phyloP scores from a whole-genome alignment of 208 protist genomes.

The Trypanosoma vivax region DNA sequence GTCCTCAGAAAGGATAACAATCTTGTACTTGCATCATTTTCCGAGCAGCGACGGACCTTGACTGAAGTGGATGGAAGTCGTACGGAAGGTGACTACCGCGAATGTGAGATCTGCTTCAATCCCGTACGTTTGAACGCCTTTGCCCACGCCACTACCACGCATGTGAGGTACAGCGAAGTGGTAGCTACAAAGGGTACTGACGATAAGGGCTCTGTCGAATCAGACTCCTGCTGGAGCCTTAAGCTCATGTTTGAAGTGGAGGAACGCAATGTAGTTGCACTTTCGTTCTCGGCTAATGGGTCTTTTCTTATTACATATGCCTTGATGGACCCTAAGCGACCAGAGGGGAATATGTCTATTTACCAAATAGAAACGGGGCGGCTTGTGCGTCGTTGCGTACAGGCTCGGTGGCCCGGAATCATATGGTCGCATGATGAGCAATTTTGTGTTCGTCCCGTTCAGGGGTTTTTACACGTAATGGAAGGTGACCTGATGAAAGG shows the following conservation, averaged over 20 bases:
- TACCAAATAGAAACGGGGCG: conserved; percentile 41
- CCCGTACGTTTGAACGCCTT: conserved; percentile 39
- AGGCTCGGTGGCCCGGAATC: conserved; percentile 79
- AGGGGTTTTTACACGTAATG: conserved; percentile 70
- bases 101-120: conserved; percentile 75
- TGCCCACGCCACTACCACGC: conserved; percentile 72
- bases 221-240: conserved; percentile 18
- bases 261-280: conserved; percentile 52
- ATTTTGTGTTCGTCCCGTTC: conserved; percentile 61
- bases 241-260: conserved; percentile 48
- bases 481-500: conserved; percentile 27
- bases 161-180: conserved; percentile 64
- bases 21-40: conserved; percentile 59
- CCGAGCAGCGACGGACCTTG: conserved; percentile 40
- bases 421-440: conserved; percentile 57
- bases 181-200: conserved; percentile 11
- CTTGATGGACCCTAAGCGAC: conserved; percentile 71
- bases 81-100: conserved; percentile 74
- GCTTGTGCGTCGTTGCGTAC: conserved; percentile 58
- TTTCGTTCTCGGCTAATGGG: conserved; percentile 63
- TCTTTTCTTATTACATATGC: conserved; percentile 74
- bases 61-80: conserved; percentile 29
- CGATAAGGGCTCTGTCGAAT: conserved; percentile 7
- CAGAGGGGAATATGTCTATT: conserved; percentile 72
- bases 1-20: conserved; percentile 72